A percentile compares a stretch with the other conserved stretches of the same genome.
phyloP scores from a whole-genome alignment of 352 stramenopile genomes.

The Phytophthora meadii region DNA sequence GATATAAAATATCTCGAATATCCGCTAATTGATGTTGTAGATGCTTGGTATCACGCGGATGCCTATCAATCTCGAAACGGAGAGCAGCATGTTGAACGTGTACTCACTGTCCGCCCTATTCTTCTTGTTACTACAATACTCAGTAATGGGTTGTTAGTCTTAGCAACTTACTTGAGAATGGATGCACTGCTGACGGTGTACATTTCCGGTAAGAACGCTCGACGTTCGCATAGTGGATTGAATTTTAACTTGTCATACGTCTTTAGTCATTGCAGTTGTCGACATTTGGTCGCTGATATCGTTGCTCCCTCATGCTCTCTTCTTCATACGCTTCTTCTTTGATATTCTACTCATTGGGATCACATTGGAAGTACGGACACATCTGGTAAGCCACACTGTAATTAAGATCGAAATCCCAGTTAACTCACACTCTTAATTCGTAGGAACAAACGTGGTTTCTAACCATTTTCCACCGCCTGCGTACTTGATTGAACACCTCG shows the following conservation, averaged over 20 bases:
- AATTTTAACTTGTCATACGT: not conserved
- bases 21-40: slow-evolving; percentile 24
- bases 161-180: slow-evolving; percentile 24
- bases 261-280: slow-evolving; percentile 35
- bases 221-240: not conserved
- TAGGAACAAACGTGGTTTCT: slow-evolving; percentile 70
- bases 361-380: slow-evolving; percentile 43
- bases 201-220: slow-evolving; percentile 42
- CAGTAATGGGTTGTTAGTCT: slow-evolving; percentile 43
- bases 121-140: slow-evolving; percentile 42
- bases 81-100: slow-evolving; percentile 32
- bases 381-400: slow-evolving; percentile 44
- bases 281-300: slow-evolving; percentile 51
- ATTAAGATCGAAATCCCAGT: no score
- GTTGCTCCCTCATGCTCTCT: slow-evolving; percentile 67
- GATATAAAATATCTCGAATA: not conserved
- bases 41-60: slow-evolving; percentile 61
- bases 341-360: slow-evolving; percentile 56
- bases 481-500: slow-evolving; percentile 13
- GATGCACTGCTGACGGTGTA: slow-evolving; percentile 53
- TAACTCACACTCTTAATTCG: not conserved
- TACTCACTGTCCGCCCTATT: slow-evolving; percentile 33
- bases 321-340: slow-evolving; percentile 62
- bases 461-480: slow-evolving; percentile 68
- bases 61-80: slow-evolving; percentile 39